Conservation (phyloP, 495 filamentous ascomycete genomes). For the Penicillium alfredii region DNA sequence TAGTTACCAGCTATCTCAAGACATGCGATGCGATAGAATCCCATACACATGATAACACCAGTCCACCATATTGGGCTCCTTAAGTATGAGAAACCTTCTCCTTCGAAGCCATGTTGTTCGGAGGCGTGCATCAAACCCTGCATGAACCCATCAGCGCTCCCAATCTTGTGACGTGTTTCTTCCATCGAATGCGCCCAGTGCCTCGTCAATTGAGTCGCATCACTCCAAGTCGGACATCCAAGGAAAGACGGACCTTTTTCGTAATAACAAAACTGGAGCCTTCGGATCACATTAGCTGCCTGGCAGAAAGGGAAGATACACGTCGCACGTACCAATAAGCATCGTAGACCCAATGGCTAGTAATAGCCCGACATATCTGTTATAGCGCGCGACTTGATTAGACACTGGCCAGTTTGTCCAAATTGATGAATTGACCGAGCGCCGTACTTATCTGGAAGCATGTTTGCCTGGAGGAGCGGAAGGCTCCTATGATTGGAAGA, state of each 20-base stretch:
- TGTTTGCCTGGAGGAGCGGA: conserved; percentile 46
- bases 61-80: conserved; percentile 93
- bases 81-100: conserved; percentile 91
- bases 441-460: conserved; percentile 83
- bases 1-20: conserved; percentile 8
- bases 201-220: too few species aligned
- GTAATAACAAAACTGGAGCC: conserved; percentile 92
- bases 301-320: neutral
- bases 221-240: too few species aligned
- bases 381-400: conserved; percentile 32
- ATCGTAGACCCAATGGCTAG: conserved; percentile 88
- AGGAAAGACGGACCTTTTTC: conserved; percentile 62
- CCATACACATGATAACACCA: conserved; percentile 78
- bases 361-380: conserved; percentile 81
- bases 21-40: conserved; percentile 1
- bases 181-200: neutral
- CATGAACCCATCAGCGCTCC: conserved; percentile 14
- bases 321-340: conserved; percentile 70
- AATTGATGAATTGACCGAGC: conserved; percentile 1
- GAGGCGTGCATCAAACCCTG: conserved; percentile 87
- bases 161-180: too few species aligned
- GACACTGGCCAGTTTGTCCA: conserved; percentile 14
- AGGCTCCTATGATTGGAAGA: conserved; percentile 34
- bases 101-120: conserved; percentile 89
- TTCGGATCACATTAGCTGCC: conserved; percentile 28